Evolutionary conservation across 768 basidiomycete genomes (phyloP).

Genomic region (Amanita fuliginea): DNA sequence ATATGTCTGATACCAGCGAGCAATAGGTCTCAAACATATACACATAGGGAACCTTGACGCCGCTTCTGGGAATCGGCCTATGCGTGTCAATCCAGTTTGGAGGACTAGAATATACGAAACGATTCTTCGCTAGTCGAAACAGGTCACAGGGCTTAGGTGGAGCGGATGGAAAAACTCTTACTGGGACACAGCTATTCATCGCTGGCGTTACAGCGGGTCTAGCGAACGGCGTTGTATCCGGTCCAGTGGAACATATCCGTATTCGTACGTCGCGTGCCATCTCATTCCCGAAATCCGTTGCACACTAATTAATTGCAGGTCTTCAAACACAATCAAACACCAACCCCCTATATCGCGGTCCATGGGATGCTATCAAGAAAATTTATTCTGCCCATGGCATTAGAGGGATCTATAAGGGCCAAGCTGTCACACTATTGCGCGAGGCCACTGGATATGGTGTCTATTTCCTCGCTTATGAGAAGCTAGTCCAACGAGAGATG

Average conservation of each 20-base stretch:
- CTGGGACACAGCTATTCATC: constrained; percentile 52
- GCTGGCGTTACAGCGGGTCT: constrained; percentile 83
- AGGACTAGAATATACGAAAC: constrained; percentile 77
- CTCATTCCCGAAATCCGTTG: background rate
- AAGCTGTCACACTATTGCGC: constrained; percentile 76
- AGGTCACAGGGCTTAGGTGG: constrained; percentile 48
- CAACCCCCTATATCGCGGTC: constrained; percentile 72
- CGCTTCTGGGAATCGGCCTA: constrained; percentile 83
- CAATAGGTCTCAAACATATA: constrained; percentile 3
- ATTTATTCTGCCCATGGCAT: constrained; percentile 70
- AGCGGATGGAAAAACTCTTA: constrained; percentile 48
- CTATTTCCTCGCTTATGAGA: constrained; percentile 92
- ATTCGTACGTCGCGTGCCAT: constrained; percentile 50
- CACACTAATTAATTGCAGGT: constrained; percentile 33
- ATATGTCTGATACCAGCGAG: background rate
- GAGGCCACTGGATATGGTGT: constrained; percentile 76
- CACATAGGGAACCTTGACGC: constrained; percentile 76
- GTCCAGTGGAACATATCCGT: constrained; percentile 95
- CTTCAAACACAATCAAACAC: constrained; percentile 82
- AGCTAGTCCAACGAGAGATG: constrained; percentile 82
- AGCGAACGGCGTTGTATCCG: constrained; percentile 86
- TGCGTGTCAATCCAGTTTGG: constrained; percentile 97
- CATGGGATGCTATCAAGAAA: constrained; percentile 80
- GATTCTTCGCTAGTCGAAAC: constrained; percentile 62
- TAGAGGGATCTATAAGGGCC: constrained; percentile 86